These are phyloP conservation scores for Mycosarcoma mackinlayi DNA, from an alignment of 1,284 basidiomycete genomes.

Conservation along the genomic window DNA sequence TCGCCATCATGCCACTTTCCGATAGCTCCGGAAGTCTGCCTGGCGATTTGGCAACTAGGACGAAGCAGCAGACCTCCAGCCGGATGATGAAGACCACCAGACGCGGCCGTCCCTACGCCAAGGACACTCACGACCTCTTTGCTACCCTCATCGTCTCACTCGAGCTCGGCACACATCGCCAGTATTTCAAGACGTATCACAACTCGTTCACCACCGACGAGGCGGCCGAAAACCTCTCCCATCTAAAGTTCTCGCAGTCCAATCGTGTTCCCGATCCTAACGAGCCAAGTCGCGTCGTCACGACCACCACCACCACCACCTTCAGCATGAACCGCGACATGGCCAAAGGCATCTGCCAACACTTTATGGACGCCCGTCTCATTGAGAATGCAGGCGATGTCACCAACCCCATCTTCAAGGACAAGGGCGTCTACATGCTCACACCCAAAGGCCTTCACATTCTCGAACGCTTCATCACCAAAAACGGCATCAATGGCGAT, in stretches of 20 bases:
- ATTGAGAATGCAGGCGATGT: conserved; percentile 96
- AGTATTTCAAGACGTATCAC: conserved; percentile 93
- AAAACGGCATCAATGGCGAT: conserved; percentile 94
- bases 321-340: conserved; percentile 99
- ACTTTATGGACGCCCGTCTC: conserved; percentile 97
- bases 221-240: conserved; percentile 90
- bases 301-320: conserved; percentile 98
- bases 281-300: conserved; percentile 95
- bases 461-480: conserved; percentile 97
- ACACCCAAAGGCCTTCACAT: conserved; percentile 98
- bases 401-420: conserved; percentile 89
- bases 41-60: conserved; percentile 49
- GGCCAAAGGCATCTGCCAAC: conserved; percentile 99
- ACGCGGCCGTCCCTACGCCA: conserved; percentile 59
- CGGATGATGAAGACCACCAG: conserved; percentile 65
- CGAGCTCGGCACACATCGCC: conserved; percentile 86
- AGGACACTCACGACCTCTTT: conserved; percentile 97
- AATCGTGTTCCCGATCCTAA: conserved; percentile 97
- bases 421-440: conserved; percentile 92
- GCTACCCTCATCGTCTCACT: conserved; percentile 95
- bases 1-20: conserved; percentile 33
- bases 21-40: conserved; percentile 48
- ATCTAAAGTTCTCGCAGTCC: conserved; percentile 98
- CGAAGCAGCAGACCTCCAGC: conserved; percentile 61
- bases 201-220: conserved; percentile 98